A percentile compares a stretch with the other conserved stretches of the same genome.
Evolutionary conservation across 2,329 filamentous ascomycete genomes (phyloP).

Genomic region (Echinosphaeria canescens): DNA sequence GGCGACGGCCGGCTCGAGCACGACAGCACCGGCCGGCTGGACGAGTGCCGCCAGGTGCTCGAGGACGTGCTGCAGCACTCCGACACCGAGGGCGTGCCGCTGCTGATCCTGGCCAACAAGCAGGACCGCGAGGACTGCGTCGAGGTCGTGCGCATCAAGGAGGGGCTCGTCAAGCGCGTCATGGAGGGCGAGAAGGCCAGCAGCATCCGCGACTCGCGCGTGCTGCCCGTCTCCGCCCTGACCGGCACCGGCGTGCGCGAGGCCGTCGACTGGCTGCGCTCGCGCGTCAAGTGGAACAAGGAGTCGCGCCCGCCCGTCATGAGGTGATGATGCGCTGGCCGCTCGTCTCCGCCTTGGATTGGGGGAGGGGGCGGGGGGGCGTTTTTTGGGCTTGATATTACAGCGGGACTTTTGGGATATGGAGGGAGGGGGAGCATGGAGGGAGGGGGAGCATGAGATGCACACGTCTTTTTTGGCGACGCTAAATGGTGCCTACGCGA

Average conservation of each 20-base stretch:
- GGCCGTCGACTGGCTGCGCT: constrained; percentile 92
- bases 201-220: constrained; percentile 73
- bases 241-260: constrained; percentile 75
- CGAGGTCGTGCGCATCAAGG: constrained; percentile 93
- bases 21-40: constrained; percentile 37
- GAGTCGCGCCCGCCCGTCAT: constrained; percentile 81
- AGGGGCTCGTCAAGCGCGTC: constrained; percentile 84
- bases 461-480: too few species aligned
- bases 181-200: constrained; percentile 84
- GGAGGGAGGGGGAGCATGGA: too few species aligned
- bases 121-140: constrained; percentile 96
- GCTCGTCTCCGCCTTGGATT: too few species aligned
- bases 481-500: too few species aligned
- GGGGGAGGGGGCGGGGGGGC: too few species aligned
- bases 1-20: constrained; percentile 52
- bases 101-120: constrained; percentile 90
- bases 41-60: constrained; percentile 75
- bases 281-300: constrained; percentile 89
- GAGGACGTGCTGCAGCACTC: constrained; percentile 77
- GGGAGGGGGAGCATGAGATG: too few species aligned
- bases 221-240: constrained; percentile 80
- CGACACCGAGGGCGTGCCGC: constrained; percentile 76
- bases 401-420: too few species aligned
- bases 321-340: too few species aligned
- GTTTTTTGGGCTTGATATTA: too few species aligned